Conservation (phyloP, 305 asterid species). For the Solanum chacoense region DNA sequence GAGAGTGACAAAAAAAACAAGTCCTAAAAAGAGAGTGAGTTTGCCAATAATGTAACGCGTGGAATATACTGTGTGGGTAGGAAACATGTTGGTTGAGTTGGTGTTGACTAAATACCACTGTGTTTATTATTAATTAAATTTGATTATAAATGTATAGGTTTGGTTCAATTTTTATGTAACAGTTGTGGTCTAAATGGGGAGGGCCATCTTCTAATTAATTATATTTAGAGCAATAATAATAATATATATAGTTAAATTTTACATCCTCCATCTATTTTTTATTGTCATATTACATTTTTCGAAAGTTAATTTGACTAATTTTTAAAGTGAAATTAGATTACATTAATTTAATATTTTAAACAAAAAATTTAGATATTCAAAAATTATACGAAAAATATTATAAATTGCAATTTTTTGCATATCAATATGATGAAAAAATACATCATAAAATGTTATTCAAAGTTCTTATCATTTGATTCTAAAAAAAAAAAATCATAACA, state of each 20-base stretch:
- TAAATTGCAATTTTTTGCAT: too few species aligned
- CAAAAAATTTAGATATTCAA: too few species aligned
- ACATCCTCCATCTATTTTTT: neutral
- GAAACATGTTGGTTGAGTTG: constrained; percentile 31
- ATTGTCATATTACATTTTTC: too few species aligned
- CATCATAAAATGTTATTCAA: too few species aligned
- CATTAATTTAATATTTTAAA: too few species aligned
- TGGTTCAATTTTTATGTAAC: neutral
- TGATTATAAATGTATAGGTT: neutral
- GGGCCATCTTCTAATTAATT: neutral
- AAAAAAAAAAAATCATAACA: neutral
- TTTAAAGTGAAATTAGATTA: too few species aligned
- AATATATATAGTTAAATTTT: neutral
- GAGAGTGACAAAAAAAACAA: constrained; percentile 6
- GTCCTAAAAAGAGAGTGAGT: neutral
- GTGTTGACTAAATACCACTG: constrained; percentile 20
- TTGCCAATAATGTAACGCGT: constrained; percentile 25
- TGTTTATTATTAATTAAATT: neutral
- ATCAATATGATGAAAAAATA: too few species aligned
- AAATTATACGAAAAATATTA: too few species aligned
- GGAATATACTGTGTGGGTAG: neutral
- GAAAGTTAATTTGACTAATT: too few species aligned
- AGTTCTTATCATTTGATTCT: neutral
- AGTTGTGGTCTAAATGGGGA: neutral
- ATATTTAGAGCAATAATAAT: neutral